Evolutionary conservation across 2,329 filamentous ascomycete species (phyloP), one percentile per base, ranked within the genome.

Genomic region (Clarireedia homoeocarpa): DNA sequence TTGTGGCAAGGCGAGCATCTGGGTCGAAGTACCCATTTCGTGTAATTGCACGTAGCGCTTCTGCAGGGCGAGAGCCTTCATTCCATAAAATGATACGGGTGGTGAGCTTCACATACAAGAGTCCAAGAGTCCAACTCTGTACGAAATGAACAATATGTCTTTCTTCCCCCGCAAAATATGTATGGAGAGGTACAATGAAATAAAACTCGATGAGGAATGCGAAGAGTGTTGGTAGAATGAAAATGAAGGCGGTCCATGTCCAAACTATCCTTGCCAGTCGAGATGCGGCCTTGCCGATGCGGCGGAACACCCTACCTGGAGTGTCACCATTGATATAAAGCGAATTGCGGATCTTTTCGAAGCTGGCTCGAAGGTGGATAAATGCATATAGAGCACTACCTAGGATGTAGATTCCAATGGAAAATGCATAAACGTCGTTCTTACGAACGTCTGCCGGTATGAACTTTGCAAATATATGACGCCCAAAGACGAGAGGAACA

Each of bases 361-460:
- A 4, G 61, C 63, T 58, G 59, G 68, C 39, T 12, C 70, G 73
- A 17, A 77, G 62, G 67, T 85, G 81, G 61, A 83, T 73, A 27
- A 78, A 63, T 44, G 80, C 71, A 69, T 91, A 95, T 2, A 81
- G 74, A 1, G 82, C 66, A 4, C 81, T 83, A 10, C 88, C 89
- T 4, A 96, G 76, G 26, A 90, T 75, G 68, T 95, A 96, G 42
- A 95, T 80, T 14, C 94, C 94, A 30, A 94, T 84, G 52, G 90
- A 95, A 70, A 96, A 96, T 12, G 94, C 92, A 66, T 99, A 97
- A 26, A 99, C 88, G 70, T 99, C 94, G 71, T 97, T 99, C 67
- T 92, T 87, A 42, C 82, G 82, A 48, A 88, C 80, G 59, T 88
- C 79, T 0, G 77, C 73, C 4, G 90, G 89, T 44, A 96, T 82